Conservation (phyloP, 176 grass and related monocot genomes). For the Elaeis guineensis region DNA sequence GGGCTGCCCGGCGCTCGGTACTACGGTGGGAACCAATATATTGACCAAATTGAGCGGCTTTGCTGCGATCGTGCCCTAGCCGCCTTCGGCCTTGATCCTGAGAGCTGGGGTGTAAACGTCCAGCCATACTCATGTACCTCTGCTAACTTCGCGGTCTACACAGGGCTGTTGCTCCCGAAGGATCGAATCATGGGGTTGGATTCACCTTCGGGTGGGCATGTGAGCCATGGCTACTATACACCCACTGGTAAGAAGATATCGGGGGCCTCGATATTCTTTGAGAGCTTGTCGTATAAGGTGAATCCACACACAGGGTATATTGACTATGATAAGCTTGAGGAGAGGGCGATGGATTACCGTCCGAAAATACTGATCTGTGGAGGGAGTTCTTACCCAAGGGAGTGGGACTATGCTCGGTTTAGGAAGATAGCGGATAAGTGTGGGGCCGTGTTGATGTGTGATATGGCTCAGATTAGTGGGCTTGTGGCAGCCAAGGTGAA, state of each 20-base stretch:
- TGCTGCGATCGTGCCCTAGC: slow-evolving; percentile 43
- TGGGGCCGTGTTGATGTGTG: slow-evolving; percentile 52
- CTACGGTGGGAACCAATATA: slow-evolving; percentile 67
- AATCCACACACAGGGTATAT: slow-evolving; percentile 48
- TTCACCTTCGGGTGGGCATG: slow-evolving; percentile 65
- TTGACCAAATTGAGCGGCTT: slow-evolving; percentile 52
- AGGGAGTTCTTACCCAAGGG: slow-evolving; percentile 49
- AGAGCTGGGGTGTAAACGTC: slow-evolving; percentile 64
- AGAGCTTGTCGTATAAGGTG: slow-evolving; percentile 55
- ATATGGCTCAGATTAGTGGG: slow-evolving; percentile 80
- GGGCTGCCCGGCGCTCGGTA: slow-evolving; percentile 51
- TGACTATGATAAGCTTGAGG: slow-evolving; percentile 55
- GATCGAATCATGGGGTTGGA: slow-evolving; percentile 76
- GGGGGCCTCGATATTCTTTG: slow-evolving; percentile 54
- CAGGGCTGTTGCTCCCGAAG: slow-evolving; percentile 47
- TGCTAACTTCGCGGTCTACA: slow-evolving; percentile 62
- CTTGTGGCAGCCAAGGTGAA: slow-evolving; percentile 59
- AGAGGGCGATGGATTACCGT: slow-evolving; percentile 43
- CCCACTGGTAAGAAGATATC: slow-evolving; percentile 66
- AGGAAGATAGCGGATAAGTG: slow-evolving; percentile 49
- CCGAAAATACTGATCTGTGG: slow-evolving; percentile 56
- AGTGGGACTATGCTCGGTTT: slow-evolving; percentile 64
- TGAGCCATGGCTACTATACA: slow-evolving; percentile 54
- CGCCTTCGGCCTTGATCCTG: slow-evolving; percentile 41
- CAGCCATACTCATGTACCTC: slow-evolving; percentile 63